These are phyloP conservation scores for Phytophthora tubulina DNA, from an alignment of 352 stramenopile genomes.

Conservation along the genomic window DNA sequence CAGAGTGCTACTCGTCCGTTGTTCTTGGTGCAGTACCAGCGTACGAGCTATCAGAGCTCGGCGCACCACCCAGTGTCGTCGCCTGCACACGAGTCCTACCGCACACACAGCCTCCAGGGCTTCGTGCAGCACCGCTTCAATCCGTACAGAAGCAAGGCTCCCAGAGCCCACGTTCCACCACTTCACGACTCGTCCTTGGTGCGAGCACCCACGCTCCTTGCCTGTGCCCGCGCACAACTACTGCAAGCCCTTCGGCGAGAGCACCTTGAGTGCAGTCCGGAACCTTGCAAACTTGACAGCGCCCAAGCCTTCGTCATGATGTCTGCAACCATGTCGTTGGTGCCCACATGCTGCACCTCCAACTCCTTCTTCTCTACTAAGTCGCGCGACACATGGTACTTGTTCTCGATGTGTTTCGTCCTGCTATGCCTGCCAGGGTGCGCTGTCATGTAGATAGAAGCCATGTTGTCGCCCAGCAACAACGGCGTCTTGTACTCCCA, in stretches of 20 bases:
- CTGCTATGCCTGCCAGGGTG: neutral
- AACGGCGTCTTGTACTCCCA: constrained; percentile 9
- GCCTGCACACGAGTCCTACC: neutral
- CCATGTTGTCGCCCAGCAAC: constrained; percentile 4
- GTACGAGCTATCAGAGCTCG: neutral
- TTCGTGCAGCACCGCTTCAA: neutral
- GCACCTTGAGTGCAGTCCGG: neutral
- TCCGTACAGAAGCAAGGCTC: neutral
- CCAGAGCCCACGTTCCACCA: neutral
- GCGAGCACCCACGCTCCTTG: too few species aligned
- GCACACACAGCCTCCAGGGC: neutral
- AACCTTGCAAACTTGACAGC: constrained; percentile 3
- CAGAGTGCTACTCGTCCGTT: neutral
- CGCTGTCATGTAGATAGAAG: constrained; percentile 4
- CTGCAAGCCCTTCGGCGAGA: neutral
- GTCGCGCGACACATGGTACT: constrained; percentile 1
- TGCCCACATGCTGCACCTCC: constrained; percentile 4
- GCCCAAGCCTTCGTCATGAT: constrained; percentile 5
- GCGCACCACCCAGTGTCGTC: neutral
- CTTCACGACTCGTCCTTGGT: too few species aligned
- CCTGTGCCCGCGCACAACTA: neutral
- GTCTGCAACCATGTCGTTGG: constrained; percentile 9
- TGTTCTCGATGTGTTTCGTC: constrained; percentile 6
- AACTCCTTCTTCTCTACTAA: neutral
- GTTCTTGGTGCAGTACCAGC: neutral